Evolutionary conservation across 2,329 filamentous ascomycete genomes (phyloP), one percentile per base, ranked within the genome.

Genomic region (Xylaria sp.): DNA sequence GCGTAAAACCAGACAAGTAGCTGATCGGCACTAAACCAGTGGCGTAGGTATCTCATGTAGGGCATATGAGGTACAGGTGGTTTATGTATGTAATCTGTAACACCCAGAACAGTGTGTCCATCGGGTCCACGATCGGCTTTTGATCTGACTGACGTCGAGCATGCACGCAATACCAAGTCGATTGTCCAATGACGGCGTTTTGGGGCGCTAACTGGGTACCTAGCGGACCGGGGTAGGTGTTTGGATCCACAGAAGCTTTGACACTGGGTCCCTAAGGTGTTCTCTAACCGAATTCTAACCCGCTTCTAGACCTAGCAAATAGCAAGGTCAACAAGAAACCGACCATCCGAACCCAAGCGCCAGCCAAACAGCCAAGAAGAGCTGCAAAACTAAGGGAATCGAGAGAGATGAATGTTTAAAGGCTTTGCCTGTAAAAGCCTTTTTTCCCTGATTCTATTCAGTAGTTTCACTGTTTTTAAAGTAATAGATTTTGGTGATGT

Each of bases 131-230:
- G 66, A 71, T 69, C 66, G 63, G 63, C 59, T 65, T 46, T 55
- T 66, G 61, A 63, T 70, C 66, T 69, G 57, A 69, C 66, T 69
- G 57, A 69, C 66, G 57, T 70, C 54, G 61, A 34, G 46, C 46
- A 48, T 48, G 46, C 46, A 48, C 46, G 46, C 46, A 48, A 48
- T 48, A 20, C n/a, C n/a, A 48, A 18, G 28, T 51, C 25, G 34
- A 70, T 70, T 68, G 69, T 20, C 46, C 46, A 65, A 69, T 58
- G 59, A 67, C 44, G 37, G 39, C 34, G 46, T 61, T 69, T 69
- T 69, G 66, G 51, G 66, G 66, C 69, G 64, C 63, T 52, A 52
- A 6, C 46, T 25, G n/a, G 18, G 41, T 44, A 18, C 41, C 41
- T 28, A 50, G 46, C 23, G 28, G 18, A 15, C 50, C 8, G 23